Conservation (phyloP, 352 stramenopile species). For the Hyaloperonospora brassicae region DNA sequence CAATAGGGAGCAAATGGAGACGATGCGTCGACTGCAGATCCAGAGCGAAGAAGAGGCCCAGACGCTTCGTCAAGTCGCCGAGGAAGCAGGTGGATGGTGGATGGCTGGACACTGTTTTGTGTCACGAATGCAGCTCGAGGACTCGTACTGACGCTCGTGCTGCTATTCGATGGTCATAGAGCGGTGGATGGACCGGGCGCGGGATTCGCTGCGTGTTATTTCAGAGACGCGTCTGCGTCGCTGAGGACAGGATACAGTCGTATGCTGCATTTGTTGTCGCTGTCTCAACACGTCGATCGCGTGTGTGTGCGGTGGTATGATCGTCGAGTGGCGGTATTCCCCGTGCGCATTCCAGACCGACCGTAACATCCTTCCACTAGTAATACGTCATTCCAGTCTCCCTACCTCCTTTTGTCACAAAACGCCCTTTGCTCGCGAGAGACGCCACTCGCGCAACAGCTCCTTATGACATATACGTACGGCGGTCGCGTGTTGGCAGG, state of each 20-base stretch:
- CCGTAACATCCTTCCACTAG: background rate
- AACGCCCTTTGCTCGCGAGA: background rate
- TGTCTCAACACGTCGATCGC: too few species aligned
- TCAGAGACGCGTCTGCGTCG: conserved; percentile 68
- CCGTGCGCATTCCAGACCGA: too few species aligned
- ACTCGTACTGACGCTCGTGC: conserved; percentile 2
- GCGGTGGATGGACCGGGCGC: conserved; percentile 74
- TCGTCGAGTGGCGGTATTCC: too few species aligned
- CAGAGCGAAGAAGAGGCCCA: conserved; percentile 80
- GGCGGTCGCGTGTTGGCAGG: conserved; percentile 61
- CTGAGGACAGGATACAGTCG: conserved; percentile 7
- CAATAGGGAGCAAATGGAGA: conserved; percentile 67
- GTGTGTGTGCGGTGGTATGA: too few species aligned
- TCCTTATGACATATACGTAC: conserved; percentile 55
- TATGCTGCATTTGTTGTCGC: too few species aligned
- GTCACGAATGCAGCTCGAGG: background rate
- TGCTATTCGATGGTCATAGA: conserved; percentile 25
- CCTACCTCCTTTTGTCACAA: background rate
- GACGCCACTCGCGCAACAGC: background rate
- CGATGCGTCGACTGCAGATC: conserved; percentile 69
- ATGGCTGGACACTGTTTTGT: background rate
- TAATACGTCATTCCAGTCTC: background rate
- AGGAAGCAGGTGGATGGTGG: conserved; percentile 52
- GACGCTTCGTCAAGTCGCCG: conserved; percentile 70
- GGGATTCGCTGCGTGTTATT: conserved; percentile 76